Evolutionary conservation across 2,329 filamentous ascomycete genomes (phyloP).

Genomic region (Coleophoma eucalyptorum): DNA sequence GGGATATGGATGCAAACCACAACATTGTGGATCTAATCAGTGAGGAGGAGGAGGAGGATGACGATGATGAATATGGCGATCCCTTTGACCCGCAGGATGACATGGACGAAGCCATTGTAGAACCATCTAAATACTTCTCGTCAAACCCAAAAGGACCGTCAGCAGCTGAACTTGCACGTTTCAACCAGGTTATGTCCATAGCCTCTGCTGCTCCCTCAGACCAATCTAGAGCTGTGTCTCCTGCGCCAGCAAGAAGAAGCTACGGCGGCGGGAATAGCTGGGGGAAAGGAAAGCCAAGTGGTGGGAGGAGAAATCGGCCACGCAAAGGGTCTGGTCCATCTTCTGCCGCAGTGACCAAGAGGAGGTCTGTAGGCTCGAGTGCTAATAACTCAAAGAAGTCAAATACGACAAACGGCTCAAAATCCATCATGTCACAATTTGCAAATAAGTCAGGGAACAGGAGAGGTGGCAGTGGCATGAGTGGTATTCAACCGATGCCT

Average conservation of each 20-base stretch:
- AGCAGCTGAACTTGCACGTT: background rate
- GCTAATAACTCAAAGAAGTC: background rate
- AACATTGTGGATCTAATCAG: constrained; percentile 38
- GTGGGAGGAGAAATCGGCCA: background rate
- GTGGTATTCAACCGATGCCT: background rate
- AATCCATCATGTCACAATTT: background rate
- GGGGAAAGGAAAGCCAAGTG: background rate
- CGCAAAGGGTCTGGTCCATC: background rate
- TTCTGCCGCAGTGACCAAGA: background rate
- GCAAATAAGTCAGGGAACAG: background rate
- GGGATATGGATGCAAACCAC: constrained; percentile 25
- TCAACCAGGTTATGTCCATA: background rate
- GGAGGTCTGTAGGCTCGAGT: background rate
- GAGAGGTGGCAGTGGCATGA: background rate
- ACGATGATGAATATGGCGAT: background rate
- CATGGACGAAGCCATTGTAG: background rate
- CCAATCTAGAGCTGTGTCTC: background rate
- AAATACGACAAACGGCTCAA: background rate
- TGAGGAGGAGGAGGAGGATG: constrained; percentile 40
- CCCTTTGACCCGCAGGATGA: background rate
- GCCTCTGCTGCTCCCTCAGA: background rate
- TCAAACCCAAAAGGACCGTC: background rate
- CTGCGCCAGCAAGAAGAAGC: background rate
- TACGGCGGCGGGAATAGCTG: background rate
- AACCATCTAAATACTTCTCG: background rate